Evolutionary conservation across 2,329 filamentous ascomycete species (phyloP), one percentile per base, ranked within the genome.

Genomic region (Neonectria hederae): DNA sequence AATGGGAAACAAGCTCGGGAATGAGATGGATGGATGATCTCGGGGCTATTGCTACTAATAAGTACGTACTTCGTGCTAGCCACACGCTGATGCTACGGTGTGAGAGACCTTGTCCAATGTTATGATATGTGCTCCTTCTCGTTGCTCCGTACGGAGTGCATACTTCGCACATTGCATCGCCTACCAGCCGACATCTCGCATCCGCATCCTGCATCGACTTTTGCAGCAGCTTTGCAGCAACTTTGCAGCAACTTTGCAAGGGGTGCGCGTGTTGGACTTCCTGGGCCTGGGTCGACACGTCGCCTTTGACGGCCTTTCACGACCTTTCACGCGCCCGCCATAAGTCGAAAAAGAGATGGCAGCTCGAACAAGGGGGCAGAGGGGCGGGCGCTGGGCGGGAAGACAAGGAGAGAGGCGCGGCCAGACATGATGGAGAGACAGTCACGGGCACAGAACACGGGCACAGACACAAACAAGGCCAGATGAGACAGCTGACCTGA

Each of bases 391-490:
- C 11, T 22, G 48, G 40, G 49, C 21, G 54, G 54, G 48, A 32
- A 51, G 48, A 21, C 48, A 32, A 22, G 26, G 28, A 32, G 26
- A 32, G 26, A 19, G 48, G 38, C n/a, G 61, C 38, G 55, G 40
- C 60, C 24, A 63, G 60, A 58, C 60, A 63, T 57, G 59, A 63
- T 57, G 53, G 59, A 53, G 48, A 26, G 53, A 28, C 35, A 51
- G 24, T 53, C 19, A 56, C 19, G 26, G 45, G 21, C 24, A 26
- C 24, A 30, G 9, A 13, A 30, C 10, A 30, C 19, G 19, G 38
- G 48, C 13, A 35, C 19, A 53, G 11, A 49, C 32, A 49, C 38
- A 26, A 19, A 54, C 14, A 24, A 61, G 30, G 17, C 45, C 28
- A 22, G 30, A 24, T 19, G 26, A 51, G 48, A 51, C n/a, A 38